Evolutionary conservation across 1,139 yeast genomes (phyloP), one percentile per base, ranked within the genome.

Genomic region (Yamadazyma dendronema): DNA sequence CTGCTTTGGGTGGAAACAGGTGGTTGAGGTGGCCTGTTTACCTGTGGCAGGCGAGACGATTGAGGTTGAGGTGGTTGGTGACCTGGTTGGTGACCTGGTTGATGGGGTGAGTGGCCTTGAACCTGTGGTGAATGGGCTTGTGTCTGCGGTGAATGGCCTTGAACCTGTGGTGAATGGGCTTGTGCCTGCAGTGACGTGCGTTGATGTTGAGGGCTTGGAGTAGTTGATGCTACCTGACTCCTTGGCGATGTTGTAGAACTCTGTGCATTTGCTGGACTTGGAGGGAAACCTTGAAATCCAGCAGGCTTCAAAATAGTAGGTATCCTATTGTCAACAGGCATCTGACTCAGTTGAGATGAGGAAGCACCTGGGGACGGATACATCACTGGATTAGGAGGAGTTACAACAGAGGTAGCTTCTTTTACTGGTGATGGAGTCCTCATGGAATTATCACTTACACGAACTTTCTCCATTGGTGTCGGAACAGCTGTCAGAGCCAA

Each of bases 391-490:
- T 24, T 17, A 2, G 13, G 22, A 7, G 31, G 22, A 10, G 24
- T n/a, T n/a, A n/a, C n/a, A n/a, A n/a, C n/a, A n/a, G n/a, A n/a
- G n/a, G n/a, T n/a, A n/a, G n/a, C n/a, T n/a, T n/a, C 37, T n/a
- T 30, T 38, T 6, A 36, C 16, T 9, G 46, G 47, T 11, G 47
- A 43, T 4, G 47, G 47, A 2, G 47, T 43, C 27, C 47, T 37
- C 35, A 31, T 40, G 24, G 39, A 19, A 19, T 19, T 9, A 19
- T 7, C 22, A 7, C 9, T 9, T 19, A 7, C 9, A 7, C 22
- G 6, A 19, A 9, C 9, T 19, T 19, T 19, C 9, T 19, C 8
- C 22, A 19, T 19, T 19, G n/a, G n/a, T n/a, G 12, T 7, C 13
- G 28, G 33, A 14, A 28, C 24, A 14, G 17, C 10, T 12, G 23